Conservation (phyloP, 2,329 filamentous ascomycete genomes). For the Pseudomassariella vexata region DNA sequence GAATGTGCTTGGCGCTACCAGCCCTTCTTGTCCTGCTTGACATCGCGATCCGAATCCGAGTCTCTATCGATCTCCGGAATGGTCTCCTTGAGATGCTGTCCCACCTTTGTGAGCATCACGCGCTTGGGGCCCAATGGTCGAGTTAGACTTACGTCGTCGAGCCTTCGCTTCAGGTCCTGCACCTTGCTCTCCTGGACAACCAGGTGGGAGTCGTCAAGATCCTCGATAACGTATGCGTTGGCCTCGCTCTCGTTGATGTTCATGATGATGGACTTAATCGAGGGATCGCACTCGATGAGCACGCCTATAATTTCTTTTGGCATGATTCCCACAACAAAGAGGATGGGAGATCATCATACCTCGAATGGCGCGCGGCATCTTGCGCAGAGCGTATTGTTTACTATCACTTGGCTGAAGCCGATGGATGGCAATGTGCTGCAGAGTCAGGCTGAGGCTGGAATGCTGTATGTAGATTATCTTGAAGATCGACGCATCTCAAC, state of each 20-base stretch:
- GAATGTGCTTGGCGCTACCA: neutral
- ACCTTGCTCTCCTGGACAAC: slow-evolving; percentile 73
- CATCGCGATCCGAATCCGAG: slow-evolving; percentile 42
- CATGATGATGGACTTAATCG: slow-evolving; percentile 79
- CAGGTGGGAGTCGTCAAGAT: slow-evolving; percentile 71
- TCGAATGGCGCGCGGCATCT: no score
- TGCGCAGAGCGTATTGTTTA: no score
- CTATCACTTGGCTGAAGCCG: no score
- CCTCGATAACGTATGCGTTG: slow-evolving; percentile 73
- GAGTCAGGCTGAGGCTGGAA: no score
- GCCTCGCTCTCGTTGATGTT: slow-evolving; percentile 66
- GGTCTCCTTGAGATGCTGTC: slow-evolving; percentile 45
- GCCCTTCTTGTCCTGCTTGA: slow-evolving; percentile 14
- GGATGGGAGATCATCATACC: no score
- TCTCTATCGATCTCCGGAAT: slow-evolving; percentile 42
- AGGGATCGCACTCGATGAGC: slow-evolving; percentile 77
- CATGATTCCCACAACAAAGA: no score
- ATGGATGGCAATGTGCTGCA: no score
- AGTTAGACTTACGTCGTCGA: slow-evolving; percentile 55
- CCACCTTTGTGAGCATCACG: no score
- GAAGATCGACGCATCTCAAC: no score
- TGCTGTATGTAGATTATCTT: no score
- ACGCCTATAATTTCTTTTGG: no score
- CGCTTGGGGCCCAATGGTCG: no score
- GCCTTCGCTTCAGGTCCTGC: slow-evolving; percentile 56